Percentiles rank a stretch among this genome's conserved stretches.
These are phyloP conservation scores for Exophiala calicioides DNA, from an alignment of 2,329 filamentous ascomycete species.

Conservation along the genomic window DNA sequence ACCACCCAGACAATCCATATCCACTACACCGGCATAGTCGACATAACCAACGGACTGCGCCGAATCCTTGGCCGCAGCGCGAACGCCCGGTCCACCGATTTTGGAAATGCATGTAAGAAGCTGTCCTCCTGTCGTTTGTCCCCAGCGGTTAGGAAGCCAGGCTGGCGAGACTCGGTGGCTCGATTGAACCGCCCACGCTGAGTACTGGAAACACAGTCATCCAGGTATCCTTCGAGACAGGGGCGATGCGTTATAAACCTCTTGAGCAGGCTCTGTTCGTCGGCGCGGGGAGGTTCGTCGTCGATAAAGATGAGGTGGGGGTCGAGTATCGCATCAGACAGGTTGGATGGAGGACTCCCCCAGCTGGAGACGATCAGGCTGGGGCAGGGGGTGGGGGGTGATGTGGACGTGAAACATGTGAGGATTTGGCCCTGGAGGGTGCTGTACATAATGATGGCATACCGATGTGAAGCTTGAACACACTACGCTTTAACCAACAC, in stretches of 20 bases:
- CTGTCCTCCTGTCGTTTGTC: too few relatives aligned
- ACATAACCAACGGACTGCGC: slow-evolving; percentile 37
- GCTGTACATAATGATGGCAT: too few relatives aligned
- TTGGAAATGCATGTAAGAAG: slow-evolving; percentile 43
- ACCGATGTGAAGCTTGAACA: too few relatives aligned
- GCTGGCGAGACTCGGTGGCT: too few relatives aligned
- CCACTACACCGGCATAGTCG: slow-evolving; percentile 44
- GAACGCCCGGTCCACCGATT: slow-evolving; percentile 39
- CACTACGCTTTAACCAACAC: too few relatives aligned
- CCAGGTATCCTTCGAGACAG: slow-evolving; percentile 44
- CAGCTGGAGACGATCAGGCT: too few relatives aligned
- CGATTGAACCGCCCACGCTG: not conserved
- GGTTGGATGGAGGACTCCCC: too few relatives aligned
- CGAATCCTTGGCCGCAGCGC: slow-evolving; percentile 38
- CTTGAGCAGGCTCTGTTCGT: slow-evolving; percentile 46
- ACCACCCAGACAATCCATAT: slow-evolving; percentile 39
- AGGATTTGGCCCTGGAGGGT: too few relatives aligned
- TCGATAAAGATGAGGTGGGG: slow-evolving; percentile 23
- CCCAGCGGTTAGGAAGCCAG: too few relatives aligned
- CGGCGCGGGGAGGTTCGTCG: slow-evolving; percentile 42
- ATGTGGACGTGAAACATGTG: too few relatives aligned
- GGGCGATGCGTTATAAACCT: slow-evolving; percentile 43
- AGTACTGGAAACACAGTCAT: slow-evolving; percentile 33
- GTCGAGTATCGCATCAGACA: slow-evolving; percentile 49
- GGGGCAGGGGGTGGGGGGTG: too few relatives aligned